Evolutionary conservation across 2,329 filamentous ascomycete species (phyloP).

Genomic region (Aureobasidium subglaciale): DNA sequence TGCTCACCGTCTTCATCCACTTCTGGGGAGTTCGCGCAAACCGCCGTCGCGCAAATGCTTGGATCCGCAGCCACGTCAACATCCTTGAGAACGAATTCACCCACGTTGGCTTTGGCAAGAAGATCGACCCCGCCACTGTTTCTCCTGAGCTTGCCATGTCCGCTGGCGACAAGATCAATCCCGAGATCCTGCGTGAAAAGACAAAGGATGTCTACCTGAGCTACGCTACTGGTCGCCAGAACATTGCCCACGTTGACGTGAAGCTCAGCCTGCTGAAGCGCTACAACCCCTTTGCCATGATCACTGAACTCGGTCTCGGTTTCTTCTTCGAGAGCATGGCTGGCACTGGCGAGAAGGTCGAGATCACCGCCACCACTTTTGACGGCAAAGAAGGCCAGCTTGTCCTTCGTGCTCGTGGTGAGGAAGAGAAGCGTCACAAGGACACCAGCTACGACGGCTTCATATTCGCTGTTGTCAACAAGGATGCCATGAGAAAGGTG

Average conservation of each 20-base stretch:
- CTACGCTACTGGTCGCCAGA: constrained; percentile 87
- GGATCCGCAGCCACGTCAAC: constrained; percentile 68
- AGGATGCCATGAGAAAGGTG: constrained; percentile 82
- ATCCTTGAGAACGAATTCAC: constrained; percentile 75
- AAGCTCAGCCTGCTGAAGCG: constrained; percentile 75
- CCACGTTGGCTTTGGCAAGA: constrained; percentile 67
- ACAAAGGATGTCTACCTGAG: constrained; percentile 77
- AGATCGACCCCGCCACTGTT: constrained; percentile 39
- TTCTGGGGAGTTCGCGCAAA: constrained; percentile 75
- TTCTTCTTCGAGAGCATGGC: constrained; percentile 75
- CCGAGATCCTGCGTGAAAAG: constrained; percentile 72
- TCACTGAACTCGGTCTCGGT: constrained; percentile 61
- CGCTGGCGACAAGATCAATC: constrained; percentile 35
- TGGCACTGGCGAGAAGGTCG: constrained; percentile 62
- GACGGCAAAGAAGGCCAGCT: constrained; percentile 82
- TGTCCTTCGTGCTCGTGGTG: constrained; percentile 56
- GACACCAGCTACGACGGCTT: constrained; percentile 75
- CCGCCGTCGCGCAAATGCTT: constrained; percentile 69
- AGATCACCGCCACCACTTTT: constrained; percentile 77
- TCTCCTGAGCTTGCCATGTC: constrained; percentile 30
- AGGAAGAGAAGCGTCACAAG: constrained; percentile 52
- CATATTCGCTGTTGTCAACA: constrained; percentile 93
- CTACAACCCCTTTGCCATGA: constrained; percentile 67
- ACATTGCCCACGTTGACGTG: constrained; percentile 83
- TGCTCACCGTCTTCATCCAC: constrained; percentile 70